Evolutionary conservation across 2,329 filamentous ascomycete genomes (phyloP), one percentile per base, ranked within the genome.

Genomic region (Venturia effusa): DNA sequence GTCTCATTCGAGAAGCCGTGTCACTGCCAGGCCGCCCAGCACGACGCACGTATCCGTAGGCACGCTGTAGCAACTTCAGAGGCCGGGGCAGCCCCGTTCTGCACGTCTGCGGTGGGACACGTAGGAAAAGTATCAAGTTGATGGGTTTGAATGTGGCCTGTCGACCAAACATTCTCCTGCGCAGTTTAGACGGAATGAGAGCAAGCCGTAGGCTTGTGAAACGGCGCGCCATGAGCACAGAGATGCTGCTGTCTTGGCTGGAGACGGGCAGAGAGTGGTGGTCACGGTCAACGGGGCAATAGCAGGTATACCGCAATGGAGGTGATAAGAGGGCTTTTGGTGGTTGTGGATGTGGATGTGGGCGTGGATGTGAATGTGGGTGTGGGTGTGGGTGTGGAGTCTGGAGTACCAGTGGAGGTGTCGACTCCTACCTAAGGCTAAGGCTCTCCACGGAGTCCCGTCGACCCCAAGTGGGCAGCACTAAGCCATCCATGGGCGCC

Each of bases 161-260:
- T n/a, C 27, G 51, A 57, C 51, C 30, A 57, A 57, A 57, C 51
- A 57, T 57, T 34, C 30, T 57, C 51, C 15, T 57, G 51, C 51
- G 51, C 19, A 22, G 30, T 34, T 19, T 34, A 57, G 30, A 57
- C 51, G 27, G 51, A 57, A 57, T 57, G 51, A 7, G 27, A 51
- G 51, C 17, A 19, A 34, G 51, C 51, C 51, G 51, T 57, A 8
- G 45, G 51, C 51, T 57, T 57, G 51, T 57, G 51, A 57, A 34
- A 57, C 51, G 19, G 10, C 17, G 22, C 5, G 51, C 27, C 27
- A 7, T n/a, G 51, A 57, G 51, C 51, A 57, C 51, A 34, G 51
- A 30, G 8, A 34, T 19, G 51, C 13, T 19, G 27, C 15, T 57
- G 51, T 34, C n/a, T 57, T 57, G 30, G 51, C 51, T 57, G 27